Evolutionary conservation across 495 filamentous ascomycete species (phyloP), one percentile per base, ranked within the genome.

Genomic region (Collariella sp.): DNA sequence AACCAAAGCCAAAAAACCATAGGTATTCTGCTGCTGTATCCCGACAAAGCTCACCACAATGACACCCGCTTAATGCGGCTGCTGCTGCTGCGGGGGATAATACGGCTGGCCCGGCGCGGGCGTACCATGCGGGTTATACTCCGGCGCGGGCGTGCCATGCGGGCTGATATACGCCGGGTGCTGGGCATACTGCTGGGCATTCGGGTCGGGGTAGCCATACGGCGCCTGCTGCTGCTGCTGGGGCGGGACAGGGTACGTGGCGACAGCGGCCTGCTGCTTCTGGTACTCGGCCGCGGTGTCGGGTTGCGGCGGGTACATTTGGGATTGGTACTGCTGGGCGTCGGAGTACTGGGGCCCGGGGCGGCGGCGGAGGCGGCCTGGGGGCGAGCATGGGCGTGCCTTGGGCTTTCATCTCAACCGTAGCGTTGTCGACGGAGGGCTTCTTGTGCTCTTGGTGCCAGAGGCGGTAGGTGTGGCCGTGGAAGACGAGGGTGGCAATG

Each of bases 401-500:
- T 31, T 65, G 68, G 6, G 63, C 56, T 31, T 63, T 65, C 64
- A 72, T 69, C 65, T 76, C 71, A 43, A 64, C 57, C 36, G 54
- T 52, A 11, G 56, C 64, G 29, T 62, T 62, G 49, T 67, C 62
- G 18, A 63, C 55, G 11, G 54, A 55, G 31, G 60, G 34, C 19
- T 39, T 43, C 39, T 62, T 65, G 40, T 57, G 50, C 1, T 57
- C 60, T 20, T 62, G 59, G 33, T 69, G 66, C 34, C 64, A 65
- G 31, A 70, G 60, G 41, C 69, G 72, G 64, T 72, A 75, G 53
- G 59, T 67, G 43, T 70, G 68, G 20, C 67, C 67, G 38, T 75
- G 65, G 44, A 67, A 75, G 35, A 68, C 67, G 48, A 76, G 70
- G 2, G 69, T 72, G 15, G 62, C 64, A 53, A 76, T 58, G 59